phyloP scores from a whole-genome alignment of 208 protist species.

The Porcisia hertigi region DNA sequence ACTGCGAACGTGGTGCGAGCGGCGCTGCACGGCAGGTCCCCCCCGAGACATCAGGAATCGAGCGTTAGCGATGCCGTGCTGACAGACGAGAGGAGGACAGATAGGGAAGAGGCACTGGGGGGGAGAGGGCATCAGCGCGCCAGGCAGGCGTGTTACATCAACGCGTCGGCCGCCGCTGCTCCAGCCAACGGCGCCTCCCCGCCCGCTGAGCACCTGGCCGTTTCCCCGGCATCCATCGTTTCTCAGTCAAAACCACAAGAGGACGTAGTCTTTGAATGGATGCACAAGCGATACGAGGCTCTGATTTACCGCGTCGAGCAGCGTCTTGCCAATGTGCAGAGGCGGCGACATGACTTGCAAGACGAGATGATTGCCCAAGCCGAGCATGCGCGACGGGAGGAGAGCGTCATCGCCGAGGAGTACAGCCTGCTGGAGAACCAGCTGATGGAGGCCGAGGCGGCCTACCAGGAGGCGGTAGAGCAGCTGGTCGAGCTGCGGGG shows the following conservation, averaged over 20 bases:
- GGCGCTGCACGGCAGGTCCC: neutral
- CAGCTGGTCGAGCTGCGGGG: slow-evolving; percentile 24
- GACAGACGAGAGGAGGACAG: neutral
- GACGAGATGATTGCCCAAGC: slow-evolving; percentile 19
- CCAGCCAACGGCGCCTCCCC: neutral
- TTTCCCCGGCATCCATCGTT: neutral
- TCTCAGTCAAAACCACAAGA: slow-evolving; percentile 1
- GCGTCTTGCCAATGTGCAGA: slow-evolving; percentile 30
- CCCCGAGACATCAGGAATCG: neutral
- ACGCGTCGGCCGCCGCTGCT: neutral
- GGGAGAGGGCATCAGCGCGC: neutral
- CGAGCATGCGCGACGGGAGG: slow-evolving; percentile 12
- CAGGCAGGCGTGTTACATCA: neutral
- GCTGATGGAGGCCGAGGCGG: slow-evolving; percentile 18
- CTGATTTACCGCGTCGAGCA: slow-evolving; percentile 29
- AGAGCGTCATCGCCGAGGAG: slow-evolving; percentile 16
- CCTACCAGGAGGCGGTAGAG: slow-evolving; percentile 4
- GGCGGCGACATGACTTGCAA: slow-evolving; percentile 14
- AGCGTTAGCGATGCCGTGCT: neutral
- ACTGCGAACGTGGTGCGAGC: neutral
- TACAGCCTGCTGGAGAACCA: slow-evolving; percentile 17
- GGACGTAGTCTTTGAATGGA: slow-evolving; percentile 12
- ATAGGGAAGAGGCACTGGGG: neutral
- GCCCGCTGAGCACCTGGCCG: neutral
- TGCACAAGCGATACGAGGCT: slow-evolving; percentile 23